Percentiles rank a stretch among this genome's conserved stretches.
These are phyloP conservation scores for Parmelia sp. DNA, from an alignment of 495 filamentous ascomycete species.

Conservation along the genomic window DNA sequence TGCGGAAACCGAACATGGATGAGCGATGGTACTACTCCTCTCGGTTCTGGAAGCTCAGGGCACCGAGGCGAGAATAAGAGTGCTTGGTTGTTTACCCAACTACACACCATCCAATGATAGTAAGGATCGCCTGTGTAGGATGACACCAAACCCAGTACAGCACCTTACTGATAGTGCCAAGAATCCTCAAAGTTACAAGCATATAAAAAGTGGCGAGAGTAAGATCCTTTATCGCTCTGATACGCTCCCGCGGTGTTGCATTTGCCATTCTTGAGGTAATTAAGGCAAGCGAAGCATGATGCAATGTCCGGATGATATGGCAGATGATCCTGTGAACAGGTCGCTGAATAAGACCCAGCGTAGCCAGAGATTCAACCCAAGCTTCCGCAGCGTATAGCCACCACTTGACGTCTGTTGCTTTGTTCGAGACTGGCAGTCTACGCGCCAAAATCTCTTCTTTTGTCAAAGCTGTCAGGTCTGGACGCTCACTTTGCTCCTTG, in stretches of 20 bases:
- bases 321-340: constrained; percentile 7
- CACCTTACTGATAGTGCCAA: background rate
- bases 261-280: constrained; percentile 2
- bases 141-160: constrained; percentile 14
- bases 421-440: background rate
- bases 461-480: background rate
- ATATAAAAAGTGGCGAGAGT: constrained; percentile 13
- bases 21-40: background rate
- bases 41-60: background rate
- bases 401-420: background rate
- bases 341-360: background rate
- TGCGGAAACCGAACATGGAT: constrained; percentile 35
- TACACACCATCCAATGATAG: constrained; percentile 12
- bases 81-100: background rate
- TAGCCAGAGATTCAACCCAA: background rate
- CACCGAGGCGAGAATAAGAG: background rate
- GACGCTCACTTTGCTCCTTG: background rate
- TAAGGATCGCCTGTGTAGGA: constrained; percentile 6
- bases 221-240: constrained; percentile 14
- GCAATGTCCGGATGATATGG: constrained; percentile 15
- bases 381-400: background rate
- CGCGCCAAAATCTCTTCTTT: background rate
- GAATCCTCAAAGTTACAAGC: constrained; percentile 5
- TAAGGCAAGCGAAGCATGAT: constrained; percentile 10
- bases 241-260: constrained; percentile 11